Conservation (phyloP, 768 basidiomycete species). For the Mycena vulgaris region DNA sequence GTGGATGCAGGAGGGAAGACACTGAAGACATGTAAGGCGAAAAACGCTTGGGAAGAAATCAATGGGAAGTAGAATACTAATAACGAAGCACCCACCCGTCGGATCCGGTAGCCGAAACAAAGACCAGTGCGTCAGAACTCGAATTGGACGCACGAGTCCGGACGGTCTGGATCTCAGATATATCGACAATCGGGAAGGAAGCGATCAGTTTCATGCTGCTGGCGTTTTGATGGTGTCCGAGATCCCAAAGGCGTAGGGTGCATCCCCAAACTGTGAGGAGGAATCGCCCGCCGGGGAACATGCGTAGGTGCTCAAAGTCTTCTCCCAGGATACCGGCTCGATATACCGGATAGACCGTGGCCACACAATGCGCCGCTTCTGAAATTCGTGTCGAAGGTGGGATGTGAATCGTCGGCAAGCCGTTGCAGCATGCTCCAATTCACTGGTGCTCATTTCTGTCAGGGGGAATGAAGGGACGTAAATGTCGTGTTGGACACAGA, state of each 20-base stretch:
- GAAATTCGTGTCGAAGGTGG: constrained; percentile 13
- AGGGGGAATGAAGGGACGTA: constrained; percentile 25
- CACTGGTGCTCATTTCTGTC: constrained; percentile 3
- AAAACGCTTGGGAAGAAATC: background rate
- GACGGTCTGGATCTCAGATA: background rate
- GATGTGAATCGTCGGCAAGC: constrained; percentile 15
- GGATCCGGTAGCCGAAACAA: background rate
- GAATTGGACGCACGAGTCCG: constrained; percentile 20
- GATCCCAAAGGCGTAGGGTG: constrained; percentile 28
- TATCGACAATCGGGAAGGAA: constrained; percentile 4
- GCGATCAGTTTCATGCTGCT: background rate
- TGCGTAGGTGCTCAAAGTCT: constrained; percentile 32
- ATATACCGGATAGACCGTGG: background rate
- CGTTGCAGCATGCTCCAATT: constrained; percentile 28
- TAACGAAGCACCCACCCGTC: background rate
- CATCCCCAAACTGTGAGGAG: constrained; percentile 6
- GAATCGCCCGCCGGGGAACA: constrained; percentile 36
- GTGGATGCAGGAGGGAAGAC: constrained; percentile 18
- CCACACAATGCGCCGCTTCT: background rate
- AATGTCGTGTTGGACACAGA: constrained; percentile 22
- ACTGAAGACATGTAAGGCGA: constrained; percentile 21
- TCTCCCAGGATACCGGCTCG: background rate
- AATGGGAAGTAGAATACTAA: background rate
- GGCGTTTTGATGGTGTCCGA: background rate
- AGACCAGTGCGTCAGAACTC: constrained; percentile 16